Base-by-base conservation (phyloP, 2,329 filamentous ascomycete species). In the Fusarium torreyae region DNA sequence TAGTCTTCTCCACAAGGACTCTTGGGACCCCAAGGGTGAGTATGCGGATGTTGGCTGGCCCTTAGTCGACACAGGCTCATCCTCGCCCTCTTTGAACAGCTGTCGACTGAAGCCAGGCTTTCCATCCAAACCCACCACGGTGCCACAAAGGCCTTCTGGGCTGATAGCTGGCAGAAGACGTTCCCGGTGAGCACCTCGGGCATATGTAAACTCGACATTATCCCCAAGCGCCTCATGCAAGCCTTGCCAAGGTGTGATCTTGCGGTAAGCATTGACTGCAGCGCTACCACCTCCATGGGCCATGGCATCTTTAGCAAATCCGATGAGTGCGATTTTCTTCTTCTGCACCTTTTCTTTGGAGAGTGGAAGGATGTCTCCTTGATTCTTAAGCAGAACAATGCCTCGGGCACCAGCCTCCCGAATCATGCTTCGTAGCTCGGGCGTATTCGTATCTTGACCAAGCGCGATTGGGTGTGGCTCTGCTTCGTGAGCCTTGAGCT, bases 321-420 rank as follows among this genome's bases (percentile, higher is more conserved):
- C 78, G 11, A 80, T 68, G 0, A 80, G 57, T 2, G 76, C 76
- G 26, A 76, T 64, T 13, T 68, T 77, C 55, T 77, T 77, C 15
- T 63, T 69, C 9, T 58, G 55, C 3, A 69, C 49, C 2, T 67
- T 66, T 5, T 66, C 59, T 9, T 64, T 73, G 1, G 63, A 81
- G 6, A 88, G 72, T 1, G 89, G 89, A 2, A 92, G 80, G 3
- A 87, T 77, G 13, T 79, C 77, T 31, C 83, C 81, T 20, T 89
- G 81, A 61, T 92, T 92, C 78, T 91, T 91, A 39, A 91, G 78
- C 13, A 91, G 82, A 2, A 91, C 88, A 13, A 90, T 86, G 0
- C 87, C 87, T 58, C 88, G 85, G 1, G 72, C 71, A 6, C 71
- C 73, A 4, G 70, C 66, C 5, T 74, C 68, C 3, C 74, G 70